phyloP scores from a whole-genome alignment of 2,329 filamentous ascomycete species.

The Colletotrichum tropicicola region DNA sequence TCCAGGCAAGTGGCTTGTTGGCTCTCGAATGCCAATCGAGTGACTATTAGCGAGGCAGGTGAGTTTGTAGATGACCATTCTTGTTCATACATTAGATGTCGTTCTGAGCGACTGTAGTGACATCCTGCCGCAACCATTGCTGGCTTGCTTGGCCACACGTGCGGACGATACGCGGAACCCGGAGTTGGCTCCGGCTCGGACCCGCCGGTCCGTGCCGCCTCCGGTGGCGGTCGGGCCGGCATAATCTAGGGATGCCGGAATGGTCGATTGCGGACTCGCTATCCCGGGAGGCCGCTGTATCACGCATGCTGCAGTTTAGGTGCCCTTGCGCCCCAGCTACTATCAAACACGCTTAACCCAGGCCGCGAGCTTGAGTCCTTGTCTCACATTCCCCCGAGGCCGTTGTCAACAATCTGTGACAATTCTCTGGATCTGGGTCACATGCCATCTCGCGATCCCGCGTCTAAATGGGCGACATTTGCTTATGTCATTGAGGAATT shows the following conservation, averaged over 20 bases:
- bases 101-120: too few relatives aligned
- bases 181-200: background rate
- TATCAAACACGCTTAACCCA: too few relatives aligned
- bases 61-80: too few relatives aligned
- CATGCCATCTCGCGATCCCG: background rate
- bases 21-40: too few relatives aligned
- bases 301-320: background rate
- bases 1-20: too few relatives aligned
- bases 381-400: background rate
- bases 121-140: too few relatives aligned
- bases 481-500: constrained; percentile 12
- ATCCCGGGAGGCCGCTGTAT: background rate
- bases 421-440: background rate
- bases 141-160: too few relatives aligned
- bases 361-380: too few relatives aligned
- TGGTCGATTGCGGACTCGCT: background rate
- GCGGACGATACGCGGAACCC: background rate
- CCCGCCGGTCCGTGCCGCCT: background rate
- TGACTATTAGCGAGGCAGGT: too few relatives aligned
- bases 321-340: too few relatives aligned
- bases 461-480: background rate
- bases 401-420: too few relatives aligned
- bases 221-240: background rate
- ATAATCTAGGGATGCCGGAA: background rate
- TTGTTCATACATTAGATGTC: too few relatives aligned